phyloP scores from a whole-genome alignment of 2,329 filamentous ascomycete genomes.

The Pseudogymnoascus sp. region DNA sequence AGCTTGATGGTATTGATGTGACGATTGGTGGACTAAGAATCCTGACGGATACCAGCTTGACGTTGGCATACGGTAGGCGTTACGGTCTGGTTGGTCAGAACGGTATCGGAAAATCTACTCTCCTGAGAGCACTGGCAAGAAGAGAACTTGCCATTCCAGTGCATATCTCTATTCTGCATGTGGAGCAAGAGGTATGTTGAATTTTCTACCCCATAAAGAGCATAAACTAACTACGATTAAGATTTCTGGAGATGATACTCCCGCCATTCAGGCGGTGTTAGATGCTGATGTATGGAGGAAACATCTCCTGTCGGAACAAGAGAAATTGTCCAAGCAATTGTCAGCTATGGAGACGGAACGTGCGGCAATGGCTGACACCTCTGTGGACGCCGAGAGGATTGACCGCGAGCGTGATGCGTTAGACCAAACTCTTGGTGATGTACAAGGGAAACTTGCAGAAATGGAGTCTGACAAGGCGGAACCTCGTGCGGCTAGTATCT shows the following conservation, averaged over 20 bases:
- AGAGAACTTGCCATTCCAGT: conserved; percentile 92
- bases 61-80: conserved; percentile 81
- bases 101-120: conserved; percentile 96
- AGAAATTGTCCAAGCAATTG: conserved; percentile 71
- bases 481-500: conserved; percentile 86
- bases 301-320: conserved; percentile 81
- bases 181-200: conserved; percentile 80
- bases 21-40: conserved; percentile 85
- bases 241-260: conserved; percentile 92
- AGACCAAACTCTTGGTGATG: conserved; percentile 82
- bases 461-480: conserved; percentile 99
- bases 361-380: conserved; percentile 78
- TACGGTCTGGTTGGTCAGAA: conserved; percentile 99
- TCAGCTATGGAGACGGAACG: conserved; percentile 70
- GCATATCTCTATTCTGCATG: conserved; percentile 97
- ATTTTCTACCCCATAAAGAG: background rate
- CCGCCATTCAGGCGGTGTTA: conserved; percentile 86
- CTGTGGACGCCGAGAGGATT: conserved; percentile 74
- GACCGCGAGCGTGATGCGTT: conserved; percentile 84
- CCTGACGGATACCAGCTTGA: conserved; percentile 81
- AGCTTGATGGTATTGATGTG: conserved; percentile 92
- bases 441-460: conserved; percentile 85
- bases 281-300: conserved; percentile 99
- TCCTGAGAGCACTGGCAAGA: conserved; percentile 81
- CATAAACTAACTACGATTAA: conserved; percentile 31